Conservation (phyloP, 2,329 filamentous ascomycete species). For the Capronia americana region DNA sequence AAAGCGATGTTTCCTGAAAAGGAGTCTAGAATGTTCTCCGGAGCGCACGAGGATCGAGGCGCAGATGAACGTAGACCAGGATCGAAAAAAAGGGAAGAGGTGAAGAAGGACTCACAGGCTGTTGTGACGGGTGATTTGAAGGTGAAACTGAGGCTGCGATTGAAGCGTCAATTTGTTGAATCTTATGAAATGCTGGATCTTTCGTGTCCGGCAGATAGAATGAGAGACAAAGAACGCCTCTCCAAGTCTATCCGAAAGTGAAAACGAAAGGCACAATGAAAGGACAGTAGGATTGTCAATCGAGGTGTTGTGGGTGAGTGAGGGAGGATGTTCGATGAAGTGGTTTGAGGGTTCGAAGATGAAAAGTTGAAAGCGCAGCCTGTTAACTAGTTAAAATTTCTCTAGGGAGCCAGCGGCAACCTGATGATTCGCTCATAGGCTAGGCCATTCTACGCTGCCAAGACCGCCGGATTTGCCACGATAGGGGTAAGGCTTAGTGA, state of each 20-base stretch:
- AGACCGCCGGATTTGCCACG: neutral
- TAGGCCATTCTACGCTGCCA: slow-evolving; percentile 2
- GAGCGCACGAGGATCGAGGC: neutral
- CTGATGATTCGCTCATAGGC: slow-evolving; percentile 3
- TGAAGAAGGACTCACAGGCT: slow-evolving; percentile 25
- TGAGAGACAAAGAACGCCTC: slow-evolving; percentile 41
- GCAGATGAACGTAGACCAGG: neutral
- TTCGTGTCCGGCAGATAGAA: slow-evolving; percentile 40
- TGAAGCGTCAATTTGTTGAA: slow-evolving; percentile 25
- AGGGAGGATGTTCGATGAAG: slow-evolving; percentile 25
- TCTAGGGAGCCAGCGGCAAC: slow-evolving; percentile 17
- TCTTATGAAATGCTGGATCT: slow-evolving; percentile 26
- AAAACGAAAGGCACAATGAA: slow-evolving; percentile 40
- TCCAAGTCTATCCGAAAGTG: slow-evolving; percentile 42
- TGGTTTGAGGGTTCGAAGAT: slow-evolving; percentile 18
- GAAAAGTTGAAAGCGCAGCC: slow-evolving; percentile 34
- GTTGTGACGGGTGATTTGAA: slow-evolving; percentile 13
- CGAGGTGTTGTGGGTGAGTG: slow-evolving; percentile 26
- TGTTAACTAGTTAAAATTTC: slow-evolving; percentile 27
- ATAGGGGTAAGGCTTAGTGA: slow-evolving; percentile 10
- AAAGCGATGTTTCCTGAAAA: slow-evolving; percentile 3
- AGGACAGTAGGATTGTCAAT: slow-evolving; percentile 30
- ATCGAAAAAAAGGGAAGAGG: neutral
- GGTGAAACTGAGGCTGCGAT: slow-evolving; percentile 25
- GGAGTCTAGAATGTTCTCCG: slow-evolving; percentile 7